A percentile compares a stretch with the other conserved stretches of the same genome.
These are phyloP conservation scores for Xerophyta viscosa DNA, from an alignment of 106 monocot genomes.

Conservation along the genomic window DNA sequence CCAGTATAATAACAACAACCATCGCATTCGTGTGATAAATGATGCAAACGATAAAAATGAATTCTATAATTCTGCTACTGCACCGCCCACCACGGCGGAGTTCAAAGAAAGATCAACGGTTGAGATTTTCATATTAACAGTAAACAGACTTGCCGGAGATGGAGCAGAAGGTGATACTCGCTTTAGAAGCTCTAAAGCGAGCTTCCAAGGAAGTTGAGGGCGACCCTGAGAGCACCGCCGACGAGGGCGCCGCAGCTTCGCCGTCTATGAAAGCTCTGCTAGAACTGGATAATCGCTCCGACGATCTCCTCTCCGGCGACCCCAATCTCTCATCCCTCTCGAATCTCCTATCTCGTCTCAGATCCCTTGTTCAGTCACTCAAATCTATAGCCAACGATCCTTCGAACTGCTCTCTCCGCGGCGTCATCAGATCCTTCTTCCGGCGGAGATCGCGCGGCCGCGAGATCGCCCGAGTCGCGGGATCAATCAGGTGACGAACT, in stretches of 20 bases:
- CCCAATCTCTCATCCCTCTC: constrained; percentile 40
- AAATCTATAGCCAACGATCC: constrained; percentile 1
- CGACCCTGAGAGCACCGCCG: background rate
- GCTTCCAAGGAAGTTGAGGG: constrained; percentile 41
- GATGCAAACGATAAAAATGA: too few species aligned
- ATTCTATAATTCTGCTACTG: too few species aligned
- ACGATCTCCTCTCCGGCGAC: constrained; percentile 40
- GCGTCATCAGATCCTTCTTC: background rate
- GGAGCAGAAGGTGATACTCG: too few species aligned
- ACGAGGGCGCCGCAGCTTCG: constrained; percentile 9
- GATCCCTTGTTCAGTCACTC: constrained; percentile 8
- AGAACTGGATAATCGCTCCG: constrained; percentile 29
- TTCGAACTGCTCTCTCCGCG: too few species aligned
- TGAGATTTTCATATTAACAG: too few species aligned
- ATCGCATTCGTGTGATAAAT: too few species aligned
- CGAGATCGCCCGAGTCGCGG: constrained; percentile 50
- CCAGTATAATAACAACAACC: too few species aligned
- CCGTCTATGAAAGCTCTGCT: constrained; percentile 59
- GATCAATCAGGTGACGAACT: constrained; percentile 57
- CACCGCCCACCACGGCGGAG: too few species aligned
- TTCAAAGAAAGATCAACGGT: too few species aligned
- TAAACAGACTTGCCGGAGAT: too few species aligned
- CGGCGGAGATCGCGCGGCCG: constrained; percentile 6
- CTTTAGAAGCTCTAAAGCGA: constrained; percentile 36
- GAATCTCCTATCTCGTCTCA: constrained; percentile 35